Evolutionary conservation across 768 basidiomycete species (phyloP).

Genomic region (Suillus alpinus): DNA sequence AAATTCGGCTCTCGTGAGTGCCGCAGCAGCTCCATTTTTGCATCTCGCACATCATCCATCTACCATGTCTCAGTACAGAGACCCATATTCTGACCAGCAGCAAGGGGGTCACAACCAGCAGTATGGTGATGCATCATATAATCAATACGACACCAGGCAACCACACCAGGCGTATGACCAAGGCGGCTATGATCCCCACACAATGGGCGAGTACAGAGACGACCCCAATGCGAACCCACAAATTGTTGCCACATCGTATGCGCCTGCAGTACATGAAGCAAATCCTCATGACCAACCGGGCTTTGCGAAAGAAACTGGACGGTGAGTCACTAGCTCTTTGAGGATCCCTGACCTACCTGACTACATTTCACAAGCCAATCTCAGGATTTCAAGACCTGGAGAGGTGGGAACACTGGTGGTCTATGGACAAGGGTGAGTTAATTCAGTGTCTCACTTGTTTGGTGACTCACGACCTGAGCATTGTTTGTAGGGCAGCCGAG

Average conservation of each 20-base stretch:
- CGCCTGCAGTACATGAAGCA: slow-evolving; percentile 26
- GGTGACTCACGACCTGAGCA: background rate
- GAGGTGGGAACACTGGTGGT: slow-evolving; percentile 56
- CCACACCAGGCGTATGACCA: slow-evolving; percentile 56
- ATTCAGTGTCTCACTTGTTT: background rate
- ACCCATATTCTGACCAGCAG: slow-evolving; percentile 45
- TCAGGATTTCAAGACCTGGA: slow-evolving; percentile 45
- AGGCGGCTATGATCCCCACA: slow-evolving; percentile 33
- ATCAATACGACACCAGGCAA: slow-evolving; percentile 43
- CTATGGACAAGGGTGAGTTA: slow-evolving; percentile 63
- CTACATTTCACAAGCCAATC: slow-evolving; percentile 13
- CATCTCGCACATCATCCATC: background rate
- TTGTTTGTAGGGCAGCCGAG: slow-evolving; percentile 51
- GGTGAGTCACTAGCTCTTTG: background rate
- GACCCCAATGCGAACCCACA: slow-evolving; percentile 27
- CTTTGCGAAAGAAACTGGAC: slow-evolving; percentile 27
- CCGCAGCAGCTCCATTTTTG: background rate
- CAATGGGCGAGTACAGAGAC: slow-evolving; percentile 34
- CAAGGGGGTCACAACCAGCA: slow-evolving; percentile 27
- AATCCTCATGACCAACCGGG: slow-evolving; percentile 42
- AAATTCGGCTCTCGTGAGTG: background rate
- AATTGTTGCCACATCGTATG: slow-evolving; percentile 7
- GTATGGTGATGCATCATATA: slow-evolving; percentile 38
- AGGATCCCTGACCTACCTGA: slow-evolving; percentile 7
- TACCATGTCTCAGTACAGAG: slow-evolving; percentile 49